Conservation (phyloP, 2,329 filamentous ascomycete species). For the Dactylellina leptospora region DNA sequence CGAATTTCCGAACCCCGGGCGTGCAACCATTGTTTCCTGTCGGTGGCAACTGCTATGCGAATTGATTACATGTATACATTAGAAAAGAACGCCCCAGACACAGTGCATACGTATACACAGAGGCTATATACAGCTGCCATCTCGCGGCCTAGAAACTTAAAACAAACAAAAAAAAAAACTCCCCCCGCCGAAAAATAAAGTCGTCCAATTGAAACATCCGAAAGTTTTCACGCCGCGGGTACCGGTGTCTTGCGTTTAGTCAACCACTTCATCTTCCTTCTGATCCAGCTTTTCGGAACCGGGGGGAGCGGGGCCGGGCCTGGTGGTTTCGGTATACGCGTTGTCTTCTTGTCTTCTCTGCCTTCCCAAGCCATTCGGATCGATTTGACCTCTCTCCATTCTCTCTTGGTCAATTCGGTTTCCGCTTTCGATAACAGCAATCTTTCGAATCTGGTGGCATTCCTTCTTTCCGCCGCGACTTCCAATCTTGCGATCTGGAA, state of each 20-base stretch:
- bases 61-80: background rate
- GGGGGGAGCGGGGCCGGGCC: too few species aligned
- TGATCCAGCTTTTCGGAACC: too few species aligned
- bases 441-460: background rate
- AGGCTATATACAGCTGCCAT: background rate
- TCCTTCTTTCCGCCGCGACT: background rate
- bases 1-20: too few species aligned
- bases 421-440: too few species aligned
- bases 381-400: background rate
- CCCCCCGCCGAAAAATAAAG: too few species aligned
- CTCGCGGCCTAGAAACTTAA: constrained; percentile 1
- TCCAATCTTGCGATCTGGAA: constrained; percentile 21
- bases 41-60: background rate
- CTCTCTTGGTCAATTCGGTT: constrained; percentile 6
- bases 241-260: background rate
- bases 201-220: too few species aligned
- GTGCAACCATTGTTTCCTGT: background rate
- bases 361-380: constrained; percentile 1
- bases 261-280: background rate
- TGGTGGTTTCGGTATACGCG: too few species aligned
- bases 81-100: too few species aligned
- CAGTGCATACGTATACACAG: background rate
- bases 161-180: background rate
- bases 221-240: background rate
- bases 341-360: too few species aligned